Evolutionary conservation across 2,329 filamentous ascomycete genomes (phyloP).

Genomic region (Albifimbria verrucaria): DNA sequence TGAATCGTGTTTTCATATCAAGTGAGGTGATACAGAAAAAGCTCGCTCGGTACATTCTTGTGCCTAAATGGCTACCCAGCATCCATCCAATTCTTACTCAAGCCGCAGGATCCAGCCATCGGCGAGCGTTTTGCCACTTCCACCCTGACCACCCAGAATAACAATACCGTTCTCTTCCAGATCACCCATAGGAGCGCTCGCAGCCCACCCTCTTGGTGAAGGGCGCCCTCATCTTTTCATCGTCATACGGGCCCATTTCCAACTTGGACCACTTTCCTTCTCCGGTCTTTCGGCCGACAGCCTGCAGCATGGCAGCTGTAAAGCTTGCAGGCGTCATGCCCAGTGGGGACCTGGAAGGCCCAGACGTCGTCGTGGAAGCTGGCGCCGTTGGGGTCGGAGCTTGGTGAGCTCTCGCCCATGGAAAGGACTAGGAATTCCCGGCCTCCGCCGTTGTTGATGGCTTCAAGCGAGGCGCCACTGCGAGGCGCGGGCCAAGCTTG

Average conservation of each 20-base stretch:
- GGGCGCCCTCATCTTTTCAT: slow-evolving; percentile 51
- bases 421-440: slow-evolving; percentile 61
- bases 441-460: slow-evolving; percentile 56
- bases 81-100: slow-evolving; percentile 20
- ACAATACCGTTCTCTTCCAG: slow-evolving; percentile 58
- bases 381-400: slow-evolving; percentile 43
- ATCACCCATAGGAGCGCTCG: slow-evolving; percentile 53
- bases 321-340: slow-evolving; percentile 54
- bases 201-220: slow-evolving; percentile 53
- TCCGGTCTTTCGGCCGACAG: slow-evolving; percentile 48
- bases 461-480: slow-evolving; percentile 51
- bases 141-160: slow-evolving; percentile 57
- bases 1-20: not conserved
- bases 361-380: slow-evolving; percentile 60
- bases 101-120: slow-evolving; percentile 65
- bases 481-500: slow-evolving; percentile 50
- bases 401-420: slow-evolving; percentile 54
- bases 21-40: not conserved
- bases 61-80: slow-evolving; percentile 3
- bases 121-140: slow-evolving; percentile 47
- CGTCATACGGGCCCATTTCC: slow-evolving; percentile 44
- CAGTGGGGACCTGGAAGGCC: slow-evolving; percentile 58
- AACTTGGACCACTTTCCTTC: slow-evolving; percentile 59
- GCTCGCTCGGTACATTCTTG: not conserved
- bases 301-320: slow-evolving; percentile 51